phyloP scores from a whole-genome alignment of 2,329 filamentous ascomycete genomes.

The Exophiala mesophila region DNA sequence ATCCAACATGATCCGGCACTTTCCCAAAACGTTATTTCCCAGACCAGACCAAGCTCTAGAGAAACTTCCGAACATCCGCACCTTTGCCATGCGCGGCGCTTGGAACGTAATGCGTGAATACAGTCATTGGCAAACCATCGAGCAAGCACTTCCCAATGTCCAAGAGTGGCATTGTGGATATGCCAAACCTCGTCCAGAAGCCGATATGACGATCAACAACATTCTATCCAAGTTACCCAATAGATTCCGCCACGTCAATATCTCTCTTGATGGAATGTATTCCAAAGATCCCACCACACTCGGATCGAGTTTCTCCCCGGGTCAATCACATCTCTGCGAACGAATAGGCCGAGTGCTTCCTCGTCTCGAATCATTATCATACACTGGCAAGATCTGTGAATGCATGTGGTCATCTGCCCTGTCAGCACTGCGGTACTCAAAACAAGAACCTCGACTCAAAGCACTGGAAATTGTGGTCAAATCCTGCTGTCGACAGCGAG shows the following conservation, averaged over 20 bases:
- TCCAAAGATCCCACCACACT: constrained; percentile 49
- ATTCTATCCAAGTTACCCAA: constrained; percentile 56
- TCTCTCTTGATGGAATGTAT: constrained; percentile 69
- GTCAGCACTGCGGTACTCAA: constrained; percentile 45
- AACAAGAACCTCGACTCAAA: constrained; percentile 46
- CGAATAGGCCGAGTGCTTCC: constrained; percentile 58
- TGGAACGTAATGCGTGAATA: constrained; percentile 68
- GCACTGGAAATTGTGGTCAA: constrained; percentile 69
- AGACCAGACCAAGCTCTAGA: constrained; percentile 37
- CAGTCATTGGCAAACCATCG: constrained; percentile 59
- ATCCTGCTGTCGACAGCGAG: constrained; percentile 59
- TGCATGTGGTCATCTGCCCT: constrained; percentile 60
- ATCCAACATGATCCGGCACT: constrained; percentile 62
- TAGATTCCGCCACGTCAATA: constrained; percentile 58
- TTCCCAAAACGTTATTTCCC: constrained; percentile 35
- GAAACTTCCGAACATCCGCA: constrained; percentile 54
- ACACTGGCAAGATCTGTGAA: constrained; percentile 67
- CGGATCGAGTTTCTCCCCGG: constrained; percentile 38
- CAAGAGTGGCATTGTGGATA: constrained; percentile 51
- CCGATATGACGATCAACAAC: constrained; percentile 63
- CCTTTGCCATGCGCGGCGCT: constrained; percentile 67
- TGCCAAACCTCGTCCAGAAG: constrained; percentile 69
- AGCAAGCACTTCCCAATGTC: constrained; percentile 60
- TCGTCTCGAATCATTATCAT: constrained; percentile 62
- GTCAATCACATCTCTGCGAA: constrained; percentile 58